Base-by-base conservation (phyloP, 2,329 filamentous ascomycete genomes). In the Aspergillus sp. region DNA sequence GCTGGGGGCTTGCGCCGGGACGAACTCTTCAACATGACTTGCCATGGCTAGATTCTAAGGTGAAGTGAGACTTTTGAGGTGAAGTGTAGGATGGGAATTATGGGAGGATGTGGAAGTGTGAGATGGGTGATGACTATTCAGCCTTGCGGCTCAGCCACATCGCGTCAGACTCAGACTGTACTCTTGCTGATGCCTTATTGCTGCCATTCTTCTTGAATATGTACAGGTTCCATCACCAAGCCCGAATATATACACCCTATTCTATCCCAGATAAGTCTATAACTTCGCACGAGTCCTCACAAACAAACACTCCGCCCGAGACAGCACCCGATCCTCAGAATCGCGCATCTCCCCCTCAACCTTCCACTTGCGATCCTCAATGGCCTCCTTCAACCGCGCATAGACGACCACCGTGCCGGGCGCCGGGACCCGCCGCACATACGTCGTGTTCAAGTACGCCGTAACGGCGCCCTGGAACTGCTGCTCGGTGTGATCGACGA, bases 1-100 rank as follows among this genome's bases (percentile, higher is more conserved):
- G 21, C 65, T 49, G 4, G 76, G 70, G 49, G 78, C 69, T 17
- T 62, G 53, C 17, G 66, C 52, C 6, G 19, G 73, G 57, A 53
- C 81, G 67, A 45, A 69, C 11, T 5, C n/a, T 50, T 44, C 7
- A 42, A n/a, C 2, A 17, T 20, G 17, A 10, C 4, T 20, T 4
- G 5, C 14, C 29, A 38, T 44, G 29, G 7, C 23, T 38, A 20
- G 1, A 6, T 23, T 6, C 6, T 7, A 41, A 19, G 29, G 7
- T 32, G 29, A 6, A 32, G n/a, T n/a, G n/a, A n/a, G n/a, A n/a
- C n/a, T n/a, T n/a, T n/a, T n/a, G 25, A 29, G 25, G 25, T 29
- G 25, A 9, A 29, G 25, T 29, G 25, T 11, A 11, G 25, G 3
- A 29, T 29, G 25, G 25, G 7, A 29, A 2, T 40, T 40, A 13